phyloP scores from a whole-genome alignment of 2,329 filamentous ascomycete species.

The Penicillium expansum region DNA sequence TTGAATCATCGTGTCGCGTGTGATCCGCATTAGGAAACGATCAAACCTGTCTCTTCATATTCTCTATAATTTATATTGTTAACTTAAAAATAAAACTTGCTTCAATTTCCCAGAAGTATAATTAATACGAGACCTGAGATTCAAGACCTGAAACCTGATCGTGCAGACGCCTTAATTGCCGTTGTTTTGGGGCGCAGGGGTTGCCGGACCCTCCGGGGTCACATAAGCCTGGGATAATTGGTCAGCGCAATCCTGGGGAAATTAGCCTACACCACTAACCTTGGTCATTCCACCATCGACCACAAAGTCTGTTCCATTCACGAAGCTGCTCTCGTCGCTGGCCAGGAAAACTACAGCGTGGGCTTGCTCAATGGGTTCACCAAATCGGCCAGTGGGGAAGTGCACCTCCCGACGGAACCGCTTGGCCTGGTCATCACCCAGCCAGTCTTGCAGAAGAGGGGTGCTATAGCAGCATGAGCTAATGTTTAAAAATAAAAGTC shows the following conservation, averaged over 20 bases:
- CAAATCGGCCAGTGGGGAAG: slow-evolving; percentile 84
- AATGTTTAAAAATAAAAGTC: not conserved
- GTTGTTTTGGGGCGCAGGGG: slow-evolving; percentile 53
- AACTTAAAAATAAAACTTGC: not conserved
- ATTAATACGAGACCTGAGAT: not conserved
- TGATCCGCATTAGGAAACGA: not conserved
- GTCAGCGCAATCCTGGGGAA: slow-evolving; percentile 15
- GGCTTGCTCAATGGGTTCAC: slow-evolving; percentile 90
- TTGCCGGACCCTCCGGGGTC: slow-evolving; percentile 58
- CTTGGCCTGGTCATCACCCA: slow-evolving; percentile 82
- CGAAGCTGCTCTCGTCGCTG: slow-evolving; percentile 83
- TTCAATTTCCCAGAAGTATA: not conserved
- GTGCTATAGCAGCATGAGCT: slow-evolving; percentile 52
- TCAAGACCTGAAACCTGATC: not conserved
- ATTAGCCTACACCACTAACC: slow-evolving; percentile 8
- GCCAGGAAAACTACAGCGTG: slow-evolving; percentile 85
- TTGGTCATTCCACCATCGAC: slow-evolving; percentile 93
- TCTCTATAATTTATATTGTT: not conserved
- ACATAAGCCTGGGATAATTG: slow-evolving; percentile 61
- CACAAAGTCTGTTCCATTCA: slow-evolving; percentile 88
- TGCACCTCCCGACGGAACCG: slow-evolving; percentile 79
- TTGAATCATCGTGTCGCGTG: not conserved
- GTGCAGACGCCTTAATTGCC: slow-evolving; percentile 17
- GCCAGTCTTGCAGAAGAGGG: slow-evolving; percentile 86
- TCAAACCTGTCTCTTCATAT: not conserved